Evolutionary conservation across 345 rosid genomes (phyloP), one percentile per base, ranked within the genome.

Genomic region (Boechera stricta): DNA sequence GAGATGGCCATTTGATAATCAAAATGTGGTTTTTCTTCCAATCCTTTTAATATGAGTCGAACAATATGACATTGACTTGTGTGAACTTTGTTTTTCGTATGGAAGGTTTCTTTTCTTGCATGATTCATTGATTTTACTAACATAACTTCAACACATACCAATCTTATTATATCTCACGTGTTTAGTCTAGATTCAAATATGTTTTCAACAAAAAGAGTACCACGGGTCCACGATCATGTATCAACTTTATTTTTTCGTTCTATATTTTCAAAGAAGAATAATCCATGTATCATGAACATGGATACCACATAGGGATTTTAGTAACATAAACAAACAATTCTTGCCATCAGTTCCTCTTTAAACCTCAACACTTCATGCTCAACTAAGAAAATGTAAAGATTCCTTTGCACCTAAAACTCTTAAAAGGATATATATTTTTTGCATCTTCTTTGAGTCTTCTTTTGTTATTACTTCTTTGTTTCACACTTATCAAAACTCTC

Each of bases 1-100:
- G 74, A 69, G 57, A 62, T 62, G n/a, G 71, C 42, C 80, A 69
- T 69, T 61, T 69, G 57, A 33, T 62, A 5, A 69, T 32, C 53
- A 54, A 26, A 32, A 53, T 31, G n/a, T 53, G 39, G 44, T 38
- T 28, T n/a, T 29, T 10, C 1, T 41, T 76, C 13, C 5, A 4
- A 35, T 55, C 52, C 15, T 70, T 54, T 35, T 63, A 18, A 47
- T 16, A 53, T 52, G 35, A 59, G 63, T 51, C 6, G 1, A 61
- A 57, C 15, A 47, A 33, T 41, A 45, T 28, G 74, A 6, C 36
- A 52, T 2, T 33, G 70, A 69, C 41, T 68, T 75, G 68, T 67
- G 79, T 75, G 74, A 67, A 47, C 42, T 67, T 67, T 13, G 10
- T 5, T 56, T 56, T 18, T 41, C 13, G 59, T 21, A 8, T 3